Evolutionary conservation across 2,329 filamentous ascomycete species (phyloP).

Genomic region (Epichloe aotearoae): DNA sequence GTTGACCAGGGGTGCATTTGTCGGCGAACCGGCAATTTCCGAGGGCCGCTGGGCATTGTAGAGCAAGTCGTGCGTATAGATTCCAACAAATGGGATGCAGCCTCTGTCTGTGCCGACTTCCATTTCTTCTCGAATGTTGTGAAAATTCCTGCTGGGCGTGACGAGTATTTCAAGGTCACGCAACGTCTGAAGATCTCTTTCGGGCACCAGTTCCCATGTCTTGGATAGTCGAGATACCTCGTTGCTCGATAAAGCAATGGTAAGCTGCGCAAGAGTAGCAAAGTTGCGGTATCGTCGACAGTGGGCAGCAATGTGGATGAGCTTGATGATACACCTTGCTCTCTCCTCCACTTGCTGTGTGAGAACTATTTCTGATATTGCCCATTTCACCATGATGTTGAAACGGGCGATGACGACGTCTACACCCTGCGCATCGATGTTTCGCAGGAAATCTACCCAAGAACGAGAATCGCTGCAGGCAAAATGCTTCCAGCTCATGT

Average conservation of each 20-base stretch:
- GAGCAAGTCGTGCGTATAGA: constrained; percentile 72
- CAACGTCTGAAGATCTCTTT: constrained; percentile 51
- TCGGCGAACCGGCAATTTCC: constrained; percentile 55
- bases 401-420: constrained; percentile 78
- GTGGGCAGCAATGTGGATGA: constrained; percentile 67
- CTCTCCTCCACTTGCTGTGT: constrained; percentile 60
- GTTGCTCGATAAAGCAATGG: constrained; percentile 61
- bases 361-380: constrained; percentile 64
- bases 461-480: constrained; percentile 53
- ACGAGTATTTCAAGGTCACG: constrained; percentile 58
- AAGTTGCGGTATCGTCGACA: constrained; percentile 69
- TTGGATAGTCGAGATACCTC: constrained; percentile 54
- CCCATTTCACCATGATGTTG: constrained; percentile 83
- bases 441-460: constrained; percentile 70
- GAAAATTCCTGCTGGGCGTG: constrained; percentile 66
- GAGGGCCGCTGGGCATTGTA: constrained; percentile 71
- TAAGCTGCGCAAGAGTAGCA: constrained; percentile 70
- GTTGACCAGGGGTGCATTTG: constrained; percentile 59
- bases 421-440: constrained; percentile 59
- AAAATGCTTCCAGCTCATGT: constrained; percentile 67
- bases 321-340: constrained; percentile 65
- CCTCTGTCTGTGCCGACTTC: constrained; percentile 53
- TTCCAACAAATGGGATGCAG: constrained; percentile 73
- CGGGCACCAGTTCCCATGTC: constrained; percentile 61
- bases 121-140: constrained; percentile 67